Conservation (phyloP, 139 green algal species). For the Ulvella scutata region DNA sequence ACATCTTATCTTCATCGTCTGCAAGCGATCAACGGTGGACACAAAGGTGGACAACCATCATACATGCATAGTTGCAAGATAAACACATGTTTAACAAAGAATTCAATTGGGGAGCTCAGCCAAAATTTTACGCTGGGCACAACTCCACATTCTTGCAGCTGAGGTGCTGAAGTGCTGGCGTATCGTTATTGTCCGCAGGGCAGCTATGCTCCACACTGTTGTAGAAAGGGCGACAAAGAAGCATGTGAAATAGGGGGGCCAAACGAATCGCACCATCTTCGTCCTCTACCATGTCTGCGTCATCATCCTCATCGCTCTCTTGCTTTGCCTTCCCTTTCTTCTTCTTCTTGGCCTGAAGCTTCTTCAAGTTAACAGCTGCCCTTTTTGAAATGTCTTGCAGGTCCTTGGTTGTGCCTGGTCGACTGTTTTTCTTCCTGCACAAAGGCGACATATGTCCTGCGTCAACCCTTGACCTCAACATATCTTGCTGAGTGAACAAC, state of each 20-base stretch:
- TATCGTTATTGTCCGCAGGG: neutral
- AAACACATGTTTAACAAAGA: neutral
- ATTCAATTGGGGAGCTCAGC: no score
- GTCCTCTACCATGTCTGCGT: no score
- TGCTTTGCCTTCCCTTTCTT: neutral
- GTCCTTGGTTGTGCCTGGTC: neutral
- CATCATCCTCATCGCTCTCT: no score
- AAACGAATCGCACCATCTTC: no score
- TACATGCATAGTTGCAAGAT: neutral
- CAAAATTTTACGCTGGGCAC: neutral
- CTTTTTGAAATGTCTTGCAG: neutral
- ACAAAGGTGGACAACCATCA: neutral
- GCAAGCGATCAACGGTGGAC: neutral
- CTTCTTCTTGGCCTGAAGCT: no score
- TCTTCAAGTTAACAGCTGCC: neutral
- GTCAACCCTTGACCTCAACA: no score
- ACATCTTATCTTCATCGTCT: neutral
- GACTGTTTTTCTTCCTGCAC: no score
- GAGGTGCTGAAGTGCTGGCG: neutral
- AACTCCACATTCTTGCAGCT: neutral
- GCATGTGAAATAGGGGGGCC: no score
- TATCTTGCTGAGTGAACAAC: no score
- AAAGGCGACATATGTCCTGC: no score
- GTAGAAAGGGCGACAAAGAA: no score
- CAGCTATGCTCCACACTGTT: neutral